Evolutionary conservation across 2,329 filamentous ascomycete genomes (phyloP).

Genomic region (Erysiphe pulchra): DNA sequence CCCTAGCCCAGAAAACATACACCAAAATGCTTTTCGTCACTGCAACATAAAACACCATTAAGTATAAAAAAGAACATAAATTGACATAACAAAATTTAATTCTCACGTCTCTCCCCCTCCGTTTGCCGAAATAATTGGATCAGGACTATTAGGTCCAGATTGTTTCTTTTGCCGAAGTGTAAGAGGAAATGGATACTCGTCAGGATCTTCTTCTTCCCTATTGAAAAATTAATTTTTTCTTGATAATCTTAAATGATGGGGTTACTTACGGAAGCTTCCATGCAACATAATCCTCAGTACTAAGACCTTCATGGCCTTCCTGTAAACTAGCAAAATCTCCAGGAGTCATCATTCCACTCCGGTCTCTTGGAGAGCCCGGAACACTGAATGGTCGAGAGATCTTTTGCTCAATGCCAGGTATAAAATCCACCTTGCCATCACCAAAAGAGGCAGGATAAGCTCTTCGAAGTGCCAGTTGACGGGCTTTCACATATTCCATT

Average conservation of each 20-base stretch:
- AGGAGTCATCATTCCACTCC: conserved; percentile 94
- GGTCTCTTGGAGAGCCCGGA: conserved; percentile 73
- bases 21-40: no score
- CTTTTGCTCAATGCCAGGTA: conserved; percentile 81
- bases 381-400: conserved; percentile 85
- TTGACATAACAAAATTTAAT: neutral
- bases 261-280: conserved; percentile 88
- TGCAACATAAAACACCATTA: no score
- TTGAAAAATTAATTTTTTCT: conserved; percentile 3
- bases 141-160: conserved; percentile 11
- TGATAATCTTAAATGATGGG: neutral
- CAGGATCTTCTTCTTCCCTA: conserved; percentile 82
- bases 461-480: conserved; percentile 70
- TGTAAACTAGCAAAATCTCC: conserved; percentile 93
- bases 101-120: conserved; percentile 4
- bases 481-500: conserved; percentile 94
- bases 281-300: conserved; percentile 89
- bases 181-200: conserved; percentile 46
- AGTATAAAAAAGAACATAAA: neutral
- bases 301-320: conserved; percentile 77
- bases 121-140: conserved; percentile 9
- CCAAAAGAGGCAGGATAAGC: conserved; percentile 77
- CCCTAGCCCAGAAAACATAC: no score
- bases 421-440: conserved; percentile 63
- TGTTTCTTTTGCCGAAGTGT: conserved; percentile 26